These are phyloP conservation scores for Capillidium rhysosporum DNA, from an alignment of 371 early-diverging fungal species.

Conservation along the genomic window DNA sequence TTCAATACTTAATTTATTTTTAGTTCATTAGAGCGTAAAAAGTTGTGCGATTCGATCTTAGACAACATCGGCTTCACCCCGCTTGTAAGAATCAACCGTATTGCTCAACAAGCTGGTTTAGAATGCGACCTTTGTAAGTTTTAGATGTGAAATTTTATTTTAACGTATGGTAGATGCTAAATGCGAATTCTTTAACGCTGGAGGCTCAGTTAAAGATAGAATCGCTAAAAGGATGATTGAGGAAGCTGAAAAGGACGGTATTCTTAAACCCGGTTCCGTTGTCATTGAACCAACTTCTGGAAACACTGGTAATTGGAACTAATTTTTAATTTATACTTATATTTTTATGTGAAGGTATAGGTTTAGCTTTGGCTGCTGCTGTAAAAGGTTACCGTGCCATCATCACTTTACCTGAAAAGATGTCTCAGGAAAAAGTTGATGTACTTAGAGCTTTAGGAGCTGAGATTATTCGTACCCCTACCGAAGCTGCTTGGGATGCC, in stretches of 20 bases:
- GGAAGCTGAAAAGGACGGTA: constrained; percentile 79
- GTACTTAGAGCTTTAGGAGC: constrained; percentile 92
- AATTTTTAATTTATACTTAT: not conserved
- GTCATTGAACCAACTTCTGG: constrained; percentile 94
- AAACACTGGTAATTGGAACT: constrained; percentile 54
- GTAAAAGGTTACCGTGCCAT: constrained; percentile 93
- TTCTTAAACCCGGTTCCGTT: constrained; percentile 71
- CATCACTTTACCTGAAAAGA: constrained; percentile 94
- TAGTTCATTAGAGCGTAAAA: constrained; percentile 36
- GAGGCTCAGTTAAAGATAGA: constrained; percentile 95
- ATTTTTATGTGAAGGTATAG: constrained; percentile 30
- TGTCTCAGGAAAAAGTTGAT: constrained; percentile 97
- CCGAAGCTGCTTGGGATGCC: constrained; percentile 94
- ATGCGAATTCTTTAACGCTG: constrained; percentile 95
- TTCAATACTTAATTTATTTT: not conserved
- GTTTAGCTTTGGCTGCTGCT: constrained; percentile 80
- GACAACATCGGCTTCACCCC: constrained; percentile 95
- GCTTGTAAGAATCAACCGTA: constrained; percentile 67
- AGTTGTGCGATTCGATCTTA: constrained; percentile 45
- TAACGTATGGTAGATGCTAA: constrained; percentile 71
- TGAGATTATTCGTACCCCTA: constrained; percentile 93
- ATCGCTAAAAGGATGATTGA: constrained; percentile 88
- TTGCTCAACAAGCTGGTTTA: constrained; percentile 65
- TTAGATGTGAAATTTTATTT: not conserved
- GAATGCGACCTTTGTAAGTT: constrained; percentile 83